Evolutionary conservation across 805 yeast species (phyloP).

Genomic region (Candida manassasensis): DNA sequence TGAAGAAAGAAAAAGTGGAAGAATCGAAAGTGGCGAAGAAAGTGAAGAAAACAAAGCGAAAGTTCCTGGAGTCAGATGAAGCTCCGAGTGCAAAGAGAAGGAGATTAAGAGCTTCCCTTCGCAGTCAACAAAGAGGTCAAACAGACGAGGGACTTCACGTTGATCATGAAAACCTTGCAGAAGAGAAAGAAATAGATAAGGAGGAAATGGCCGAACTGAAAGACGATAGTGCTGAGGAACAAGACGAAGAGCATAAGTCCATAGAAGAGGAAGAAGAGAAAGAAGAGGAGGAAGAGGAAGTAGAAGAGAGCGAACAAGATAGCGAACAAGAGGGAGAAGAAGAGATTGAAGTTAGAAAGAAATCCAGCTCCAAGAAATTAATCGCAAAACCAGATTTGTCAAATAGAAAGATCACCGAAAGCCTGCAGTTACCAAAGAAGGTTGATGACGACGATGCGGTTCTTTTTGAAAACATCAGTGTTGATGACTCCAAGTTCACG

Average conservation of each 20-base stretch:
- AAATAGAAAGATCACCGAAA: slow-evolving; percentile 15
- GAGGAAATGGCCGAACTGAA: slow-evolving; percentile 13
- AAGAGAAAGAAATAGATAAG: too few relatives aligned
- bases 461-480: slow-evolving; percentile 37
- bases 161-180: too few relatives aligned
- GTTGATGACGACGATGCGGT: slow-evolving; percentile 34
- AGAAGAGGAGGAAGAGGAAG: neutral
- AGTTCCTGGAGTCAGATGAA: neutral
- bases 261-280: slow-evolving; percentile 4
- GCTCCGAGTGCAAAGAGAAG: neutral
- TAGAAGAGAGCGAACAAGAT: neutral
- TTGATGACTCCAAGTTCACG: slow-evolving; percentile 53
- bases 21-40: too few relatives aligned
- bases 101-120: slow-evolving; percentile 1
- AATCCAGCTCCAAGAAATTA: slow-evolving; percentile 10
- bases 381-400: slow-evolving; percentile 36
- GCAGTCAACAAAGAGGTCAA: too few relatives aligned
- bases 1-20: neutral
- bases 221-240: slow-evolving; percentile 4
- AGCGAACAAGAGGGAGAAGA: neutral
- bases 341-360: slow-evolving; percentile 6
- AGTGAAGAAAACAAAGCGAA: neutral
- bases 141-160: too few relatives aligned
- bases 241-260: neutral
- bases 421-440: slow-evolving; percentile 32